Evolutionary conservation across 768 basidiomycete species (phyloP).

Genomic region (Russula compacta): DNA sequence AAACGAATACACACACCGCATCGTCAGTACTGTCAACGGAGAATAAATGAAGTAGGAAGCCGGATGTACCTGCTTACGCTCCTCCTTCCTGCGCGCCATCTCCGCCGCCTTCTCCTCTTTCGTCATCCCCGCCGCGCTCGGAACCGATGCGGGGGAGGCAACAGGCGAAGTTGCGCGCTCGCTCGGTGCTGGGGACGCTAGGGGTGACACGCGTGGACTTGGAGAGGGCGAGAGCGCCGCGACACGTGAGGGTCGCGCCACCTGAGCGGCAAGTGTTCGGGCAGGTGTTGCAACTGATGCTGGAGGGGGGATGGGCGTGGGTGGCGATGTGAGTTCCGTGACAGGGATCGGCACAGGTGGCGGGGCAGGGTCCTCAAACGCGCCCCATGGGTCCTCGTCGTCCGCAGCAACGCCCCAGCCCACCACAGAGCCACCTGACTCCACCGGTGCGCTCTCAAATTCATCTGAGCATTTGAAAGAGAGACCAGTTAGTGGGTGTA

Average conservation of each 20-base stretch:
- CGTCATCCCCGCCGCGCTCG: slow-evolving; percentile 42
- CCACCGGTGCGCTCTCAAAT: slow-evolving; percentile 28
- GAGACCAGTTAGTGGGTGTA: neutral
- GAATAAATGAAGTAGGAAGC: neutral
- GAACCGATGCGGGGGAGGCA: slow-evolving; percentile 20
- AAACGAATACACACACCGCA: neutral
- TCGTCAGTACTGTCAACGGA: neutral
- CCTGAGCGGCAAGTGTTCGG: neutral
- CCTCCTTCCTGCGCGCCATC: slow-evolving; percentile 86
- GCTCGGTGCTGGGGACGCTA: slow-evolving; percentile 13
- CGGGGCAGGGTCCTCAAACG: slow-evolving; percentile 13
- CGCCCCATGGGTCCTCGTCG: slow-evolving; percentile 21
- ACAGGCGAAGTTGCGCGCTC: slow-evolving; percentile 20
- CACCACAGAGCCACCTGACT: slow-evolving; percentile 22
- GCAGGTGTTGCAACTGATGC: neutral
- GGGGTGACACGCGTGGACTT: slow-evolving; percentile 1
- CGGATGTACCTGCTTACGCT: slow-evolving; percentile 68
- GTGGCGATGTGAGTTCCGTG: slow-evolving; percentile 8
- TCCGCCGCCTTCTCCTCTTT: slow-evolving; percentile 95
- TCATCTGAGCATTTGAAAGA: slow-evolving; percentile 20
- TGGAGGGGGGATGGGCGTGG: neutral
- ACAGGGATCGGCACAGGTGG: slow-evolving; percentile 12
- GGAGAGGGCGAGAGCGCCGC: neutral
- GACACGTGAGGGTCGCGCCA: neutral
- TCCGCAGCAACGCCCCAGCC: slow-evolving; percentile 20